Evolutionary conservation across 2,329 filamentous ascomycete species (phyloP).

Genomic region (Venturia aucupariae): DNA sequence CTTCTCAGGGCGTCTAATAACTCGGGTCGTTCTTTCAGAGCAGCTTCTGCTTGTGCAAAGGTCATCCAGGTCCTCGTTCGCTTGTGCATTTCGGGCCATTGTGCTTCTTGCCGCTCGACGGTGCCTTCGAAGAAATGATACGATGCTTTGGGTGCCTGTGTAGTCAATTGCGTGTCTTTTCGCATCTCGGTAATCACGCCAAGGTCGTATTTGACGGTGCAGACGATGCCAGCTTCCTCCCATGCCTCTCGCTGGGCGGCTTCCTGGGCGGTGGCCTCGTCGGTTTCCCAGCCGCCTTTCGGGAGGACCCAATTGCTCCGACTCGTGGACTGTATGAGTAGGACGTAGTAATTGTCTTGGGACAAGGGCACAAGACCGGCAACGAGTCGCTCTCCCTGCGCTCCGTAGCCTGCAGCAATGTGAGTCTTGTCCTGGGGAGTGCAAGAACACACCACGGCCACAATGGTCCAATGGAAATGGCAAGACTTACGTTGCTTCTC

Average conservation of each 20-base stretch:
- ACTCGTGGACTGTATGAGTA: conserved; percentile 87
- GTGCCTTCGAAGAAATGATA: conserved; percentile 81
- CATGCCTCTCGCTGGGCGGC: conserved; percentile 84
- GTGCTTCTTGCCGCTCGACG: conserved; percentile 73
- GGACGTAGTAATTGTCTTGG: conserved; percentile 73
- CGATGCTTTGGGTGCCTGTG: conserved; percentile 60
- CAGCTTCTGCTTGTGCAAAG: conserved; percentile 70
- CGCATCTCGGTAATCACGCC: conserved; percentile 79
- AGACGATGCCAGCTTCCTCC: conserved; percentile 92
- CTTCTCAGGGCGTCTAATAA: conserved; percentile 65
- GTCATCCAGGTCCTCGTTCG: conserved; percentile 83
- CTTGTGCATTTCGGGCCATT: conserved; percentile 94
- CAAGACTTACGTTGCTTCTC: conserved; percentile 60
- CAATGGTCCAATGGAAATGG: neutral
- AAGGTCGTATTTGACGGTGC: conserved; percentile 75
- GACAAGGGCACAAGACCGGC: conserved; percentile 89
- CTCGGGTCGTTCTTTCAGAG: conserved; percentile 71
- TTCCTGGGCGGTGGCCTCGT: conserved; percentile 79
- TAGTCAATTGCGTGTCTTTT: conserved; percentile 41
- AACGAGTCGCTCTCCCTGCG: conserved; percentile 87
- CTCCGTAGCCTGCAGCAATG: conserved; percentile 65
- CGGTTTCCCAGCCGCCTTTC: conserved; percentile 95
- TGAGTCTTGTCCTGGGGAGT: neutral
- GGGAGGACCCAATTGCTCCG: conserved; percentile 93
- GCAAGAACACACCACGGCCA: neutral